Conservation (phyloP, 371 early-diverging fungal genomes). For the Mortierella sp. region DNA sequence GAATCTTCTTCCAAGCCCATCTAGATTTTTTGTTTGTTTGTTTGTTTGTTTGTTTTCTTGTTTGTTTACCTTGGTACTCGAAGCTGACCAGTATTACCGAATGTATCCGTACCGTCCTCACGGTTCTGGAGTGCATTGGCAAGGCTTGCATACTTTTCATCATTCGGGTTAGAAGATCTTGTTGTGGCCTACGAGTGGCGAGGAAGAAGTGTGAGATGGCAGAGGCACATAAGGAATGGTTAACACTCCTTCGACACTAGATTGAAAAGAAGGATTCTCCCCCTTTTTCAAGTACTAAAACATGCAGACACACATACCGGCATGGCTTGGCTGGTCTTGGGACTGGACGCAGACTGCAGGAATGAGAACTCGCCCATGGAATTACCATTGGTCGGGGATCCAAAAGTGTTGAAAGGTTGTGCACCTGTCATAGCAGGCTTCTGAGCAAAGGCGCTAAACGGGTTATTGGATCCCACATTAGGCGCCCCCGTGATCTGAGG, state of each 20-base stretch:
- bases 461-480: slow-evolving; percentile 54
- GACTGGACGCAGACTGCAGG: slow-evolving; percentile 10
- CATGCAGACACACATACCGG: background rate
- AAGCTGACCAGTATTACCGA: slow-evolving; percentile 63
- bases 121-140: slow-evolving; percentile 33
- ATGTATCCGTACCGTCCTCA: slow-evolving; percentile 65
- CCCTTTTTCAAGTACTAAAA: background rate
- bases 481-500: slow-evolving; percentile 49
- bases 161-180: slow-evolving; percentile 17
- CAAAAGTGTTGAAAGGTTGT: slow-evolving; percentile 24
- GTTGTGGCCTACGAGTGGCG: slow-evolving; percentile 8
- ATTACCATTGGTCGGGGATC: background rate
- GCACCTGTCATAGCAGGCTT: slow-evolving; percentile 44
- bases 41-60: slow-evolving; percentile 3
- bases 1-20: background rate
- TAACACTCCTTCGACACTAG: too few species aligned
- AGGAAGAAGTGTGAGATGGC: too few species aligned
- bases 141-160: slow-evolving; percentile 42
- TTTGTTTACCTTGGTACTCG: slow-evolving; percentile 58
- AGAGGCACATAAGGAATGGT: too few species aligned
- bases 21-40: background rate
- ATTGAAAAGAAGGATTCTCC: too few species aligned
- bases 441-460: slow-evolving; percentile 50
- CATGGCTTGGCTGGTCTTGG: background rate
- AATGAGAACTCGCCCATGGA: background rate